phyloP scores from a whole-genome alignment of 192 early-diverging fungal genomes.

The Rhizoclosmatium sp. region DNA sequence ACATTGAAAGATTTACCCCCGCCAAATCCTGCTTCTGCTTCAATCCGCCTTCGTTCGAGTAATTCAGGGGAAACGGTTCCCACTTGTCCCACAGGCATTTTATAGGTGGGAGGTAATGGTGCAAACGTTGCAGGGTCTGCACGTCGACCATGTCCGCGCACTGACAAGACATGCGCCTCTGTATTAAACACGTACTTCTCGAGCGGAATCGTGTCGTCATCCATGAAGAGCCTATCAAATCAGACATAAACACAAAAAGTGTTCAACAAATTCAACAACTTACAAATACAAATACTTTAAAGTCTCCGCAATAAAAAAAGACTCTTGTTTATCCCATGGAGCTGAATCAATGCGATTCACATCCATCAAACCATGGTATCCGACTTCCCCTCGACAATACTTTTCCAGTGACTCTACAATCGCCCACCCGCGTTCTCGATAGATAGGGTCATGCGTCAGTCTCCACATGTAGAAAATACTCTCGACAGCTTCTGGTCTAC shows the following conservation, averaged over 20 bases:
- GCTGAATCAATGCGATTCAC: not conserved
- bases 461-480: slow-evolving; percentile 59
- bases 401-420: slow-evolving; percentile 39
- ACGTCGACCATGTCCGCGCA: slow-evolving; percentile 48
- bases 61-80: slow-evolving; percentile 1
- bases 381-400: slow-evolving; percentile 17
- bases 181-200: slow-evolving; percentile 93
- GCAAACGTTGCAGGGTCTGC: slow-evolving; percentile 32
- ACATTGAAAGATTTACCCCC: not conserved
- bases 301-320: slow-evolving; percentile 93
- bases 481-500: slow-evolving; percentile 30
- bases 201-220: slow-evolving; percentile 68
- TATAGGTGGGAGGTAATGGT: slow-evolving; percentile 4
- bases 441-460: slow-evolving; percentile 57
- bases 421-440: slow-evolving; percentile 54
- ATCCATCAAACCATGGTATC: slow-evolving; percentile 24
- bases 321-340: slow-evolving; percentile 46
- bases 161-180: slow-evolving; percentile 85
- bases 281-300: slow-evolving; percentile 89
- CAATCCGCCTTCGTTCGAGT: not conserved
- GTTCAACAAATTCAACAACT: too few relatives aligned
- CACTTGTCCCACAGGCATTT: not conserved
- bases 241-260: too few relatives aligned
- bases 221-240: slow-evolving; percentile 62
- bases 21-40: not conserved